Evolutionary conservation across 2,329 filamentous ascomycete species (phyloP), one percentile per base, ranked within the genome.

Genomic region (Ophiosphaerella narmari): DNA sequence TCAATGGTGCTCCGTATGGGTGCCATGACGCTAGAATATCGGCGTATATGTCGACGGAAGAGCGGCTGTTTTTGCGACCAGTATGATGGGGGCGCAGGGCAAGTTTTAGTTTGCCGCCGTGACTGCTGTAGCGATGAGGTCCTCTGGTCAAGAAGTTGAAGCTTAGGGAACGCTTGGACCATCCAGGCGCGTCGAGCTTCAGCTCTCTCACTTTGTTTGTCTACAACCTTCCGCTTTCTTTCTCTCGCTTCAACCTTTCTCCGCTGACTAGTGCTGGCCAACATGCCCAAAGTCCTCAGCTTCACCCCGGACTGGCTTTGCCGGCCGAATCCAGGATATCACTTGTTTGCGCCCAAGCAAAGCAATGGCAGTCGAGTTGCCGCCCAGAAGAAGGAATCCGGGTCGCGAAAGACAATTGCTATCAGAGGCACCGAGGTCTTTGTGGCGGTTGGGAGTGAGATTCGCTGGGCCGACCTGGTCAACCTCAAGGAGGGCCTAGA

Each of bases 291-390:
- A 74, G 85, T 96, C 67, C 86, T 89, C 70, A 86, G 86, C 72
- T 93, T 91, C 75, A 92, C 90, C 66, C 91, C 93, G 48, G 80
- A 86, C 61, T 99, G 92, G 91, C 86, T 99, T 48, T 86, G 87
- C 55, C 84, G 86, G 66, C 87, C 88, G 43, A 86, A 86, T 46
- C 86, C 89, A 16, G 93, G 90, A 54, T 87, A 89, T 71, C 82
- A 86, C 50, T 81, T 97, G 65, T 97, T 97, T 75, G 78, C 72
- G 69, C 80, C 81, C 62, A 78, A 70, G 66, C 78, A 66, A 73
- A 36, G 74, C 14, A 55, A 62, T 32, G 71, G 52, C 13, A 67
- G 66, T 66, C 58, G 54, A 58, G 44, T 50, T 23, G 66, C 54
- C 56, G 54, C 59, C 60, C 55, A 50, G 50, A 56, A 64, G 50